A percentile compares a stretch with the other conserved stretches of the same genome.
Evolutionary conservation across 108 stramenopile species (phyloP).

Genomic region (Asterionellopsis glacialis): DNA sequence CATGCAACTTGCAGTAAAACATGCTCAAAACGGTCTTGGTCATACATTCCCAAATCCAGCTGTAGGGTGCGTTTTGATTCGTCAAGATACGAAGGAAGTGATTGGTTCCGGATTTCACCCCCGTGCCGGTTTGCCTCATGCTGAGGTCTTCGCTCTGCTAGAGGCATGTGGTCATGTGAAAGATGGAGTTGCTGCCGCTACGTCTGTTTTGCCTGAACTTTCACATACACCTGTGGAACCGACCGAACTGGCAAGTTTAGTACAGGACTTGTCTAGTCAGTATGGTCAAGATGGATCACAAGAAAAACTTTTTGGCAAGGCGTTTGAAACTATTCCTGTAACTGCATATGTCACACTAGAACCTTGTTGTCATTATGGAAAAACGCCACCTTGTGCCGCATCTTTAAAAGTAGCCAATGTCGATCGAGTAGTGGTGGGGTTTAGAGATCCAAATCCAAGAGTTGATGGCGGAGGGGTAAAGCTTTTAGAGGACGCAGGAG

Average conservation of each 20-base stretch:
- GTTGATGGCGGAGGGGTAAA: constrained; percentile 80
- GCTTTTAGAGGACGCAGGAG: constrained; percentile 59
- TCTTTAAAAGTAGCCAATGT: constrained; percentile 59
- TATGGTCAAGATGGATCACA: constrained; percentile 49
- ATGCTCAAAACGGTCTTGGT: constrained; percentile 52
- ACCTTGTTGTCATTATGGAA: constrained; percentile 85
- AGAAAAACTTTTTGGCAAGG: constrained; percentile 37
- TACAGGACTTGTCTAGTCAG: constrained; percentile 25
- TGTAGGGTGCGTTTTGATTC: constrained; percentile 84
- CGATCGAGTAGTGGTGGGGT: constrained; percentile 78
- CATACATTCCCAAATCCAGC: constrained; percentile 87
- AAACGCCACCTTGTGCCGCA: constrained; percentile 84
- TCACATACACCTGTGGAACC: neutral
- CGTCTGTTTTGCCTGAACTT: constrained; percentile 34
- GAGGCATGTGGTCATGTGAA: constrained; percentile 65
- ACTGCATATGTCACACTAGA: constrained; percentile 92
- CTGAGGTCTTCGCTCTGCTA: constrained; percentile 83
- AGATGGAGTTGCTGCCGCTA: constrained; percentile 56
- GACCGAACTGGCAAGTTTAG: neutral
- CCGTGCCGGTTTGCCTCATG: constrained; percentile 81
- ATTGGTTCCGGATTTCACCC: constrained; percentile 86
- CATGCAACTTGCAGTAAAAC: constrained; percentile 41
- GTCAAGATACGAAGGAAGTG: constrained; percentile 26
- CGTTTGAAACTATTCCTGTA: constrained; percentile 26
- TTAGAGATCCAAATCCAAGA: constrained; percentile 79